Evolutionary conservation across 805 yeast genomes (phyloP).

Genomic region (Metschnikowia santaceciliae): DNA sequence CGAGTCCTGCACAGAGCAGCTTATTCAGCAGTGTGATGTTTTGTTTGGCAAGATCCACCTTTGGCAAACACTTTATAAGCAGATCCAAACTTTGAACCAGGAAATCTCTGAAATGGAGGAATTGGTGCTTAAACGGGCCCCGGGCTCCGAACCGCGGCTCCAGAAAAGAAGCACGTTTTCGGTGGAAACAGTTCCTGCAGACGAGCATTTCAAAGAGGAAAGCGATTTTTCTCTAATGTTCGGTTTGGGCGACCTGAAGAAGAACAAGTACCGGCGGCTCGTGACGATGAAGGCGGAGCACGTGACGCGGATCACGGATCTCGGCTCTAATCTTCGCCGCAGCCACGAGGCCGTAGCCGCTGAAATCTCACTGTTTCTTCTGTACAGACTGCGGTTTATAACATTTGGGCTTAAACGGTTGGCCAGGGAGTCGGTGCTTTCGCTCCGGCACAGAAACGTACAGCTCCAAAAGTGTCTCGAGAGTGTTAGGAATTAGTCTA

Average conservation of each 20-base stretch:
- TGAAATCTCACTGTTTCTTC: conserved; percentile 56
- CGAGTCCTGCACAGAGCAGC: conserved; percentile 21
- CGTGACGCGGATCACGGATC: conserved; percentile 36
- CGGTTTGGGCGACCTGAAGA: conserved; percentile 50
- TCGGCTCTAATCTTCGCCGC: conserved; percentile 45
- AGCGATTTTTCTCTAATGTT: conserved; percentile 27
- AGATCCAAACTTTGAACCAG: conserved; percentile 24
- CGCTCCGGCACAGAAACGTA: conserved; percentile 1
- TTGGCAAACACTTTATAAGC: conserved; percentile 31
- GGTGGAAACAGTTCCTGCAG: conserved; percentile 7
- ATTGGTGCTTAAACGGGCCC: background rate
- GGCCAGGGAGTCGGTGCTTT: conserved; percentile 9
- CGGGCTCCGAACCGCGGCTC: background rate
- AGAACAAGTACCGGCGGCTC: conserved; percentile 44
- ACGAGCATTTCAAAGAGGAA: conserved; percentile 8
- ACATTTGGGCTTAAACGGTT: conserved; percentile 34
- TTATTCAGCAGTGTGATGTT: conserved; percentile 22
- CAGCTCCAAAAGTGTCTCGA: conserved; percentile 2
- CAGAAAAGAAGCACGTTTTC: conserved; percentile 5
- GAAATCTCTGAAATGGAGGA: conserved; percentile 19
- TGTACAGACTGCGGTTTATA: conserved; percentile 44
- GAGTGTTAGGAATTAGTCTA: background rate
- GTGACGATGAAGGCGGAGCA: conserved; percentile 39
- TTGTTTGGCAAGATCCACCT: conserved; percentile 22
- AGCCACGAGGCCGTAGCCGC: conserved; percentile 63